phyloP scores from a whole-genome alignment of 1,139 yeast species.

The Debaryomycetaceae sp. region DNA sequence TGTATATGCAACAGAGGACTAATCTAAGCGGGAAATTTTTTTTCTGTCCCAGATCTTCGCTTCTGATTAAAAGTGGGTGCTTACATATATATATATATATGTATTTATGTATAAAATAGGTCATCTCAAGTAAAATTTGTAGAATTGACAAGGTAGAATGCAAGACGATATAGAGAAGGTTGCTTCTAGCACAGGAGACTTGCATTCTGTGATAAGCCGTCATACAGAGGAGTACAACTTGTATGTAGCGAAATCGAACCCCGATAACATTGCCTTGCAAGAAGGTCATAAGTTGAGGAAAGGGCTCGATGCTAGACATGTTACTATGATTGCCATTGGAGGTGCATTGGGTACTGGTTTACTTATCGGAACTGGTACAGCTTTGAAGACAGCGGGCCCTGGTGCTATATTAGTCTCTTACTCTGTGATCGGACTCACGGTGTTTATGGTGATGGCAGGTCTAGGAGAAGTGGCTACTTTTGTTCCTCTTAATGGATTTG shows the following conservation, averaged over 20 bases:
- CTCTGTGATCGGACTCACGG: conserved; percentile 58
- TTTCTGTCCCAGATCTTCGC: too few relatives aligned
- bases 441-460: conserved; percentile 66
- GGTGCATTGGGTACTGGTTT: conserved; percentile 64
- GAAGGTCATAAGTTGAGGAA: conserved; percentile 59
- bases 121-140: too few relatives aligned
- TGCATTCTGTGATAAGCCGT: conserved; percentile 32
- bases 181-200: conserved; percentile 13
- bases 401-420: conserved; percentile 64
- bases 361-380: conserved; percentile 66
- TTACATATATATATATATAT: too few relatives aligned
- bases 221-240: conserved; percentile 52
- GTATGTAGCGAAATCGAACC: conserved; percentile 44
- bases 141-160: too few relatives aligned
- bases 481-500: conserved; percentile 68
- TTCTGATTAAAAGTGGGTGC: too few relatives aligned
- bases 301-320: conserved; percentile 65
- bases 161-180: conserved; percentile 20
- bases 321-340: conserved; percentile 67
- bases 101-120: too few relatives aligned
- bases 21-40: too few relatives aligned
- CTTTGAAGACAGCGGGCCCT: conserved; percentile 66
- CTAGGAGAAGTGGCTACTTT: conserved; percentile 77
- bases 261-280: conserved; percentile 29
- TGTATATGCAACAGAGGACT: too few relatives aligned